Evolutionary conservation across 805 yeast genomes (phyloP).

Genomic region (Sugiyamaella lignohabitans): DNA sequence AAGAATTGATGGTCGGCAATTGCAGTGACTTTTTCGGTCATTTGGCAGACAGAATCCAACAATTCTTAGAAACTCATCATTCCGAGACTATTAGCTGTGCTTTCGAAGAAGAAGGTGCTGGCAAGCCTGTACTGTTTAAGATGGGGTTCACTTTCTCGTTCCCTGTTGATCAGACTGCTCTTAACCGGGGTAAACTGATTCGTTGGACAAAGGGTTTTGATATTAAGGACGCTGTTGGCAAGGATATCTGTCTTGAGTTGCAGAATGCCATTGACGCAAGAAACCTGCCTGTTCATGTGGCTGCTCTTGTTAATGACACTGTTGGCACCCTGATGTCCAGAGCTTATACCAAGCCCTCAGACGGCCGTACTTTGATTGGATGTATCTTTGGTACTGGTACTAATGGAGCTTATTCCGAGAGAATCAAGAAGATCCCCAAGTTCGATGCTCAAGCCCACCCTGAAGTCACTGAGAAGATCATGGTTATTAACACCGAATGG

Average conservation of each 20-base stretch:
- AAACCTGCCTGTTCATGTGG: slow-evolving; percentile 53
- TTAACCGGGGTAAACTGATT: slow-evolving; percentile 70
- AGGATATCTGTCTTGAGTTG: slow-evolving; percentile 69
- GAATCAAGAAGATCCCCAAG: slow-evolving; percentile 65
- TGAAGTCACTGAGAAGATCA: slow-evolving; percentile 35
- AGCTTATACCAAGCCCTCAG: slow-evolving; percentile 60
- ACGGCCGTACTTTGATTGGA: slow-evolving; percentile 76
- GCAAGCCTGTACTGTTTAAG: slow-evolving; percentile 39
- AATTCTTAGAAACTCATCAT: slow-evolving; percentile 65
- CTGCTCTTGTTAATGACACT: slow-evolving; percentile 92
- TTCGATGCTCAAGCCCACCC: slow-evolving; percentile 42
- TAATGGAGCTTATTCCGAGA: slow-evolving; percentile 89
- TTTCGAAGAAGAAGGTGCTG: slow-evolving; percentile 18
- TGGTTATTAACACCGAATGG: slow-evolving; percentile 97
- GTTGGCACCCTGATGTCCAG: slow-evolving; percentile 90
- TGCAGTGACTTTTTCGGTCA: slow-evolving; percentile 65
- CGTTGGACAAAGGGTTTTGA: slow-evolving; percentile 98
- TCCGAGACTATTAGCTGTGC: slow-evolving; percentile 33
- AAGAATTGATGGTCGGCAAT: slow-evolving; percentile 59
- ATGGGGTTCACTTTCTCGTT: slow-evolving; percentile 92
- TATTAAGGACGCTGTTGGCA: slow-evolving; percentile 75
- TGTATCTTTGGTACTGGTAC: slow-evolving; percentile 97
- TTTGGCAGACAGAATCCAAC: slow-evolving; percentile 62
- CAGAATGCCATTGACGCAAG: slow-evolving; percentile 61
- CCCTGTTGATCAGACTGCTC: slow-evolving; percentile 82